Evolutionary conservation across 129 eudicot genomes (phyloP), one percentile per base, ranked within the genome.

Genomic region (Pittosporum tobira): DNA sequence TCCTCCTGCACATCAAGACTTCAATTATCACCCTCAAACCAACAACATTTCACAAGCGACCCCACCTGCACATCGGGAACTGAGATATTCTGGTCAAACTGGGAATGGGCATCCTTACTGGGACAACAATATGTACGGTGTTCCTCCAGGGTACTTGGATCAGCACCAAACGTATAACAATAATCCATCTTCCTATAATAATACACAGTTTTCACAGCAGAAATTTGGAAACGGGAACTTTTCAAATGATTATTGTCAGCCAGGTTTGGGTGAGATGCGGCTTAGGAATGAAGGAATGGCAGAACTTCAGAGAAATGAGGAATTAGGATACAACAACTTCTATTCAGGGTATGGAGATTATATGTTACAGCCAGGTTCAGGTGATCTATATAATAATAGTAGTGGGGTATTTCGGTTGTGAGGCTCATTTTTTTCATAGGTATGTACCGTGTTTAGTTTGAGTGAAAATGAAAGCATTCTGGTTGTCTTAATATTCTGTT

Each of bases 331-430:
- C 42, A 71, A 75, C 66, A 76, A 61, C 40, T 77, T 71, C 69
- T 77, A 58, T 65, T 71, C 83, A 3, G 83, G 88, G 59, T 78
- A 83, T 74, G 79, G 83, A 48, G 96, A 78, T 61, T 48, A 67
- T 59, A 75, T 68, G 68, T 75, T 72, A 34, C 85, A 79, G 80
- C 79, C 85, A 62, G 68, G 69, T 74, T 69, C 94, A 43, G 83
- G 80, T 26, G 95, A 87, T 77, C 71, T 79, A 70, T 83, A 70
- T 75, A 60, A 72, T 65, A 70, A n/a, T n/a, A n/a, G n/a, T n/a
- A n/a, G n/a, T n/a, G n/a, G 80, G 64, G 82, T 87, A 63, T 87
- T 83, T 72, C 88, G 88, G 72, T 72, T 87, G 86, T 83, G 83
- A 78, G 46, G 45, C 62, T 50, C 58, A 23, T 16, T 61, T 20